These are phyloP conservation scores for Suhomyces kilbournensis DNA, from an alignment of 805 yeast genomes.

Conservation along the genomic window DNA sequence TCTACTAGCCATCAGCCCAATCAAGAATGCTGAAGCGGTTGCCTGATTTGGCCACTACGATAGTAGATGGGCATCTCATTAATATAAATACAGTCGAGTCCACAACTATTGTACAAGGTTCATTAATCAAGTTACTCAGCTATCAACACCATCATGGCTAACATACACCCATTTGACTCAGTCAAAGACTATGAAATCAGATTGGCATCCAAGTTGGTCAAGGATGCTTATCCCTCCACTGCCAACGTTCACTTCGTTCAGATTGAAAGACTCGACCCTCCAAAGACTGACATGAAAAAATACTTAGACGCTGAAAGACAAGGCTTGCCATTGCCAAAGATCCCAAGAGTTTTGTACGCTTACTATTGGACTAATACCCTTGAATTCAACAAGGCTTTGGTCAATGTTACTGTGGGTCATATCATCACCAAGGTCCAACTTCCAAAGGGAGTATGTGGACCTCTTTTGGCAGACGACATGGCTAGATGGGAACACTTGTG, in stretches of 20 bases:
- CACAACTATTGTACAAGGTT: not conserved
- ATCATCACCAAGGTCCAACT: constrained; percentile 54
- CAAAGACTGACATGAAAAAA: constrained; percentile 66
- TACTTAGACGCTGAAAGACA: constrained; percentile 64
- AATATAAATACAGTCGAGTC: not conserved
- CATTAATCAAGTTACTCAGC: not conserved
- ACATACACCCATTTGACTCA: constrained; percentile 56
- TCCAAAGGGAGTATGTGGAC: constrained; percentile 67
- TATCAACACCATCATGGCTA: not conserved
- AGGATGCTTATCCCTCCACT: constrained; percentile 51
- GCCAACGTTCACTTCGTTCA: constrained; percentile 62
- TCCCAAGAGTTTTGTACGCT: constrained; percentile 66
- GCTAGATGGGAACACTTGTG: constrained; percentile 50
- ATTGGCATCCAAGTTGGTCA: constrained; percentile 56
- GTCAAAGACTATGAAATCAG: constrained; percentile 57
- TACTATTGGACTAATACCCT: constrained; percentile 55
- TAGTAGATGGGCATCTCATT: not conserved
- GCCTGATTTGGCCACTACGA: not conserved
- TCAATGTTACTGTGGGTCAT: constrained; percentile 61
- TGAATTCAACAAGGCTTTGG: constrained; percentile 66
- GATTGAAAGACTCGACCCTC: constrained; percentile 72
- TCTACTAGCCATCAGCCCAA: not conserved
- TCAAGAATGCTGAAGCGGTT: not conserved
- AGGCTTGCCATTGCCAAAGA: constrained; percentile 47
- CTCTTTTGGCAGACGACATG: constrained; percentile 66